Conservation (phyloP, 1,284 basidiomycete genomes). For the Hemileia vastatrix region DNA sequence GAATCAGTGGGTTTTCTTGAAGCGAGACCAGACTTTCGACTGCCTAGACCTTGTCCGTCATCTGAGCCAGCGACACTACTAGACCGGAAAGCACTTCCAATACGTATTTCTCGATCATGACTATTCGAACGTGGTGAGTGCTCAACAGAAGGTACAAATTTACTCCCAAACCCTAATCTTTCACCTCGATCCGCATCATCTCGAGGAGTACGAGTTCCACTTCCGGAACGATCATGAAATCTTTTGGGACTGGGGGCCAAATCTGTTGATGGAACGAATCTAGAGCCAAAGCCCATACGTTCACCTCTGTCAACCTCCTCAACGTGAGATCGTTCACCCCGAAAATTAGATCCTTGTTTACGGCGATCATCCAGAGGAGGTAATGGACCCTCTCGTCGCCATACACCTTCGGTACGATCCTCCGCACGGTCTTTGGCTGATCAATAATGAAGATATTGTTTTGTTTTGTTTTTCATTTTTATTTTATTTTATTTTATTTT, state of each 20-base stretch:
- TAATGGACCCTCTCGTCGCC: conserved; percentile 15
- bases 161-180: conserved; percentile 17
- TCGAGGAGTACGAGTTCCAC: too few relatives aligned
- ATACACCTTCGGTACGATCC: conserved; percentile 19
- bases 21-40: too few relatives aligned
- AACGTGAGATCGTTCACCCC: background rate
- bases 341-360: conserved; percentile 5
- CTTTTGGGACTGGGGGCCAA: too few relatives aligned
- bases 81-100: too few relatives aligned
- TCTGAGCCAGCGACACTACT: conserved; percentile 14
- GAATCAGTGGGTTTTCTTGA: too few relatives aligned
- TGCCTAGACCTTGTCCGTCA: conserved; percentile 13
- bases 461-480: too few relatives aligned
- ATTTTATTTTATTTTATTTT: too few relatives aligned
- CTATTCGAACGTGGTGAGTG: too few relatives aligned
- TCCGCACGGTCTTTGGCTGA: conserved; percentile 22
- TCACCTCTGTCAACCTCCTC: conserved; percentile 20
- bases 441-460: background rate
- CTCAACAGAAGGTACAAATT: conserved; percentile 14
- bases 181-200: conserved; percentile 13
- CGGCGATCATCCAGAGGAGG: conserved; percentile 20
- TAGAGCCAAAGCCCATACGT: conserved; percentile 21
- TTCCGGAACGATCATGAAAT: too few relatives aligned
- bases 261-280: conserved; percentile 19
- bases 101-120: too few relatives aligned